Percentiles rank a stretch among this genome's conserved stretches.
Conservation (phyloP, 2,329 filamentous ascomycete genomes). For the Penicillium hesseltinei region DNA sequence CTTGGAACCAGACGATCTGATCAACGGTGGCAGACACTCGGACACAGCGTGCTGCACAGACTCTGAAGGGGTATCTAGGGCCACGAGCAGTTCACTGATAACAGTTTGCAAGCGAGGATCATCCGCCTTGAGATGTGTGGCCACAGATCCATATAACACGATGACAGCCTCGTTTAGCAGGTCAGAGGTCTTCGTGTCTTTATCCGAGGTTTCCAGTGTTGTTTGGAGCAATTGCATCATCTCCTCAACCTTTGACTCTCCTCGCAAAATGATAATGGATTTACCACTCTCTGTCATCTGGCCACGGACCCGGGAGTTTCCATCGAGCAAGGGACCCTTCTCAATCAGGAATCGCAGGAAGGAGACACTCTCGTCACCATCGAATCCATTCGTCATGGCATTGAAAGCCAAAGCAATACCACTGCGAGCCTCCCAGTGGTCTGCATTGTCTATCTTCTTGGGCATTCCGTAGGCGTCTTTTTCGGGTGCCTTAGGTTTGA, state of each 20-base stretch:
- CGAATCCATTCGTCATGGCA: constrained; percentile 71
- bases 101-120: constrained; percentile 86
- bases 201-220: constrained; percentile 81
- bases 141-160: constrained; percentile 92
- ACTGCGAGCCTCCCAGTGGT: constrained; percentile 88
- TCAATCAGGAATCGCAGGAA: constrained; percentile 86
- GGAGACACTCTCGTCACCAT: constrained; percentile 65
- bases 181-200: constrained; percentile 76
- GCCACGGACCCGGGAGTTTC: constrained; percentile 70
- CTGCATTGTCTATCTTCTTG: constrained; percentile 78
- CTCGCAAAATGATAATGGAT: constrained; percentile 74
- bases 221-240: constrained; percentile 90
- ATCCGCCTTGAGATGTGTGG: constrained; percentile 79
- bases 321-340: constrained; percentile 81
- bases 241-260: constrained; percentile 77
- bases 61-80: constrained; percentile 90
- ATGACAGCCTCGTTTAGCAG: constrained; percentile 95
- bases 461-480: constrained; percentile 95
- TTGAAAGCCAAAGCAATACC: constrained; percentile 86
- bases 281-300: constrained; percentile 93
- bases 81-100: constrained; percentile 78
- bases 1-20: constrained; percentile 75
- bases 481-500: constrained; percentile 77
- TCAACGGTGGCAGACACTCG: constrained; percentile 87
- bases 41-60: constrained; percentile 96